Percentiles rank a stretch among this genome's conserved stretches.
Evolutionary conservation across 345 rosid genomes (phyloP).

Genomic region (Psidium guajava): DNA sequence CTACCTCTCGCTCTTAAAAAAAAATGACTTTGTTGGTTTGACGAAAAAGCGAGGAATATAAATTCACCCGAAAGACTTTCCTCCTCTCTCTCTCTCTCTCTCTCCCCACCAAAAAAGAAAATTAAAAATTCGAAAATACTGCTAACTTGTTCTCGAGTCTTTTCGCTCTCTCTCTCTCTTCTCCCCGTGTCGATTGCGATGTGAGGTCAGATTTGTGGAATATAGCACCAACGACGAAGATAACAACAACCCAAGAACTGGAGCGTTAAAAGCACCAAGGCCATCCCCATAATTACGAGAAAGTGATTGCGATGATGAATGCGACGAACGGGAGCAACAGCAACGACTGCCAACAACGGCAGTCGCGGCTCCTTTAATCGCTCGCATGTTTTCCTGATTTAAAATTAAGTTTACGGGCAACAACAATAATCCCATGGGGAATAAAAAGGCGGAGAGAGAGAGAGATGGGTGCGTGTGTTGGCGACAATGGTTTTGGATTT

Average conservation of each 20-base stretch:
- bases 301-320: not conserved
- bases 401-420: not conserved
- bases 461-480: not conserved
- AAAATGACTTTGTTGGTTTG: slow-evolving; percentile 14
- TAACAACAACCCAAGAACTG: slow-evolving; percentile 14
- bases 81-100: slow-evolving; percentile 25
- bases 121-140: not conserved
- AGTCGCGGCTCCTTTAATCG: not conserved
- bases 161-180: not conserved
- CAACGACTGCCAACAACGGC: not conserved
- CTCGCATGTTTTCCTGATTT: not conserved
- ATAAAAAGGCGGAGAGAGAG: not conserved
- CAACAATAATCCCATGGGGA: not conserved
- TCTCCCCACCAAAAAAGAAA: not conserved
- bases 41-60: slow-evolving; percentile 24
- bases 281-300: not conserved
- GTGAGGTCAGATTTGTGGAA: slow-evolving; percentile 37
- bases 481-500: not conserved
- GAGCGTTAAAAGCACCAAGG: not conserved
- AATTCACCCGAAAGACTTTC: slow-evolving; percentile 5
- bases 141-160: not conserved
- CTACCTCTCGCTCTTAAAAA: not conserved
- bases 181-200: slow-evolving; percentile 11
- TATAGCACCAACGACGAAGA: not conserved
- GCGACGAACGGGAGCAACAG: not conserved